Base-by-base conservation (phyloP, 139 green algal species). In the Bryopsis sp. region DNA sequence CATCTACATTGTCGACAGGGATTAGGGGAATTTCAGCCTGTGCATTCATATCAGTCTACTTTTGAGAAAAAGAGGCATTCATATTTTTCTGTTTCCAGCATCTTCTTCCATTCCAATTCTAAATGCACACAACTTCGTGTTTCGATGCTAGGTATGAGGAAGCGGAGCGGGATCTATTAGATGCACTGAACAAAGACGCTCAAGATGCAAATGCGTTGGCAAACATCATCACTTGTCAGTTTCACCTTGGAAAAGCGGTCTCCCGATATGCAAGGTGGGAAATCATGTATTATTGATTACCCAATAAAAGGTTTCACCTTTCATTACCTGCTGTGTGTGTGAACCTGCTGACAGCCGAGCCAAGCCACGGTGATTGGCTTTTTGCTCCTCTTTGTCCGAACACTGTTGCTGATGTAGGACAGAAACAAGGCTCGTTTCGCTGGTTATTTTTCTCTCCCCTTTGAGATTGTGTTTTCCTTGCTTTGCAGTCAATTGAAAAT, bases 171-270 rank as follows among this genome's bases (percentile, higher is more conserved):
- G 85, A 90, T 72, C 71, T 87, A 68, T 48, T 81, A 47, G 86
- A 95, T 58, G 90, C 88, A 1, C 82, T 90, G 65, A 81, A 79
- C 64, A 92, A 96, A 82, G 91, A 97, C 66, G 73, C 89, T 34
- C 95, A 95, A 75, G 83, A 96, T 73, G 63, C 88, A 2, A 92
- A 98, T 74, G 90, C 85, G 2, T 80, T 99, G 38, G 86, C 90
- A 48, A 99, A 99, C 83, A 76, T 98, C 31, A 78, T 89, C 37
- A 81, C 86, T 2, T 82, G 81, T 31, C 74, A 71, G 11, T 78
- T 96, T 67, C 90, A 97, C 81, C 75, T 95, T 22, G 85, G 82
- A 31, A 98, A 98, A 84, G 78, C 82, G 11, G 54, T 75, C 11
- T 70, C 82, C 0, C 87, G 77, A 74, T 90, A 88, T 73, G 70